Percentiles rank a stretch among this genome's conserved stretches.
phyloP scores from a whole-genome alignment of 1,139 yeast species.

The Debaryomyces udenii region DNA sequence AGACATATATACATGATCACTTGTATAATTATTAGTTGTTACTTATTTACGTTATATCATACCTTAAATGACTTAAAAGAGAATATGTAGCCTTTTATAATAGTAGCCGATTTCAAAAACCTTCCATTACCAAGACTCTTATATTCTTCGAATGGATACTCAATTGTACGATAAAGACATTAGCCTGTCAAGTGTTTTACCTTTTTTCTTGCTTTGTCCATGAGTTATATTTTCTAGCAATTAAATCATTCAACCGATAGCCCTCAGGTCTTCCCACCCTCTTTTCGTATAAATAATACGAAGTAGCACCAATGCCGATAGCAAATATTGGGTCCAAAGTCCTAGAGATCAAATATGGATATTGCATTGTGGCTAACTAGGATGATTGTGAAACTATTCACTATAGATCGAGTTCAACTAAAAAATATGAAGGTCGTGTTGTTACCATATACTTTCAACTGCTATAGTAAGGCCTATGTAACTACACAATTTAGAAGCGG shows the following conservation, averaged over 20 bases:
- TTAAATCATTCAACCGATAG: slow-evolving; percentile 56
- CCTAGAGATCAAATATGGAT: slow-evolving; percentile 43
- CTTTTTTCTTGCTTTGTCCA: slow-evolving; percentile 1
- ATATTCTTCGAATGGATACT: no score
- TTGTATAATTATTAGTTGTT: background rate
- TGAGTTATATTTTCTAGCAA: slow-evolving; percentile 15
- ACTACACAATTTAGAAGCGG: no score
- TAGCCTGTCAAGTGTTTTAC: no score
- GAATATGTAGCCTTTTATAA: no score
- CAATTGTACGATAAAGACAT: no score
- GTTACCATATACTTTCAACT: slow-evolving; percentile 1
- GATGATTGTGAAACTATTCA: no score
- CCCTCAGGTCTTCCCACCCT: slow-evolving; percentile 59
- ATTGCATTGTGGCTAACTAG: slow-evolving; percentile 30
- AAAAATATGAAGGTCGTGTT: background rate
- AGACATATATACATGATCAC: background rate
- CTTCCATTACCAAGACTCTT: no score
- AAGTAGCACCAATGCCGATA: slow-evolving; percentile 55
- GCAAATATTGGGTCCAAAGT: slow-evolving; percentile 63
- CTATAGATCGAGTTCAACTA: background rate
- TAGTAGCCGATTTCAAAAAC: no score
- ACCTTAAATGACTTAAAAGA: no score
- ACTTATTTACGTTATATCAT: no score
- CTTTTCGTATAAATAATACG: slow-evolving; percentile 62
- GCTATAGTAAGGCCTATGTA: slow-evolving; percentile 12